Base-by-base conservation (phyloP, 257 asterid species). In the Nicotiana benthamiana region DNA sequence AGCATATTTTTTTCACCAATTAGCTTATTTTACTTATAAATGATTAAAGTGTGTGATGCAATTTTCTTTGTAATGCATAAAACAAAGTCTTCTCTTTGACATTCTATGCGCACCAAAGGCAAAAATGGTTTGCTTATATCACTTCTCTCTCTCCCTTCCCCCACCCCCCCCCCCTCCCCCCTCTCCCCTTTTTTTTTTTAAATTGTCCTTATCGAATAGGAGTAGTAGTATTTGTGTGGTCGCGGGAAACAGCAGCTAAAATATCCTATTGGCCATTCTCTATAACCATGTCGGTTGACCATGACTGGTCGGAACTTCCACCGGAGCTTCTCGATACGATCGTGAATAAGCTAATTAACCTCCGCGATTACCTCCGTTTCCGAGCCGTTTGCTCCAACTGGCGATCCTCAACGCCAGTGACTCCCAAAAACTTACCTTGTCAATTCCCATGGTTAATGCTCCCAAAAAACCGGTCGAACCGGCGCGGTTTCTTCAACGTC, bases 391-490 rank as follows among this genome's bases (percentile, higher is more conserved):
- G 97, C 79, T 81, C 57, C 8, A 77, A 51, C 48, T 94, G 95
- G 93, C 88, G 89, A 30, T 82, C 89, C 80, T 87, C 97, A 9
- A 86, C 94, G 57, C 87, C 86, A 12, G 40, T 81, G 17, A 79
- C 82, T 77, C 89, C 84, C 24, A 87, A 79, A 77, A 86, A 89
- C 83, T 90, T 92, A 81, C 98, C 94, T 0, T 85, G 87, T 77
- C 97, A 94, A 53, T 86, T 91, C 83, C 98, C 98, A 4, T 94
- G 97, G 98, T 91, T 94, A 15, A 91, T 94, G 97, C 96, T 94
- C 43, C 94, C 97, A 16, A 80, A 83, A 9, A 79, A 81, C 89
- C 83, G 82, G 75, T 75, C 88, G 52, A 65, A 32, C 80, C 90
- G 89, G 16, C 91, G 91, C 18, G 81, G 83, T 46, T 93, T 93